Evolutionary conservation across 139 green algal species (phyloP).

Genomic region (Chlorella sp.): DNA sequence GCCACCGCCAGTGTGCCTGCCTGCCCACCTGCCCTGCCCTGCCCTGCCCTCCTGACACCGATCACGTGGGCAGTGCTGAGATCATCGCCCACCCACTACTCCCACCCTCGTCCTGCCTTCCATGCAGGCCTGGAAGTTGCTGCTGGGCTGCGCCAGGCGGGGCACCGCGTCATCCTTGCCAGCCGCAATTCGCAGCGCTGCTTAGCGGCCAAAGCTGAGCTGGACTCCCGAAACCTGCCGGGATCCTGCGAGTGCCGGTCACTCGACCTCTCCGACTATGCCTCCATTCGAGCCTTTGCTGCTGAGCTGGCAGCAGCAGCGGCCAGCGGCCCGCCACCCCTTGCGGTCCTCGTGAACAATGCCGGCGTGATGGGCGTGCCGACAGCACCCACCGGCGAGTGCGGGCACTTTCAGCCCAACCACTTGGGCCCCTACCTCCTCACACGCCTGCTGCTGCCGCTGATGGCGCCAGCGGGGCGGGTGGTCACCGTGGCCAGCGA

Average conservation of each 20-base stretch:
- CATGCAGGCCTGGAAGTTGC: constrained; percentile 60
- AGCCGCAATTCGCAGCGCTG: constrained; percentile 60
- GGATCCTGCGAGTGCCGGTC: constrained; percentile 49
- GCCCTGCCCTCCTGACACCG: too few species aligned
- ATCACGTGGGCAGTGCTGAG: too few species aligned
- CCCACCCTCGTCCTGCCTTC: background rate
- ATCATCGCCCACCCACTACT: background rate
- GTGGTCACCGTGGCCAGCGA: constrained; percentile 71
- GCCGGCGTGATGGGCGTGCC: constrained; percentile 68
- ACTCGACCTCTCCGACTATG: constrained; percentile 62
- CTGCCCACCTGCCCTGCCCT: too few species aligned
- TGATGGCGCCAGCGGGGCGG: constrained; percentile 43
- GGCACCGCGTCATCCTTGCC: constrained; percentile 68
- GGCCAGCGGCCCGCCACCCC: background rate
- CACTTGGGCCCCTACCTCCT: constrained; percentile 76
- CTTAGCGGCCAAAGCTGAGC: constrained; percentile 36
- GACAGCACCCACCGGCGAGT: constrained; percentile 19
- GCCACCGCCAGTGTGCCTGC: background rate
- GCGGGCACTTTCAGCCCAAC: constrained; percentile 62
- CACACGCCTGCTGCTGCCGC: constrained; percentile 64
- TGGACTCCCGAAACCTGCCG: constrained; percentile 16
- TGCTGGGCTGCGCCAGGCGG: constrained; percentile 60
- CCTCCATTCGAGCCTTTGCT: constrained; percentile 59
- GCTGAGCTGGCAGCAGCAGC: constrained; percentile 5
- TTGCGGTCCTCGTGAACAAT: constrained; percentile 74